Percentiles rank a stretch among this genome's conserved stretches.
phyloP scores from a whole-genome alignment of 2,329 filamentous ascomycete species.

The Botrytis fragariae region DNA sequence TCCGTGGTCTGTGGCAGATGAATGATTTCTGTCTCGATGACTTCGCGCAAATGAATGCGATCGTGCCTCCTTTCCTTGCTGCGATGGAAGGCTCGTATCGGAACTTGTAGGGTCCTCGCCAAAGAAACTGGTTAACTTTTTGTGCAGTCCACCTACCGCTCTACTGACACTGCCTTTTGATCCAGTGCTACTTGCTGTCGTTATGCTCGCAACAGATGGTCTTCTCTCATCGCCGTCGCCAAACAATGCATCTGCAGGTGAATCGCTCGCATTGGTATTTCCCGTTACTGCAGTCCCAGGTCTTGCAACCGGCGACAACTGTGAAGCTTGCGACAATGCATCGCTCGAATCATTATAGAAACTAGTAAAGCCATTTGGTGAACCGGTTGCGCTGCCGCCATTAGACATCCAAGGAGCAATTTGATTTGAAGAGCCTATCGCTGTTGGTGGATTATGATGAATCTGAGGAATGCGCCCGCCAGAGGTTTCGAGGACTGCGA shows the following conservation, averaged over 20 bases:
- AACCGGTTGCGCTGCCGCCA: conserved; percentile 33
- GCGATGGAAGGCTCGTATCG: conserved; percentile 61
- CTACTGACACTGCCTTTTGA: conserved; percentile 71
- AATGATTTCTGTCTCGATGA: conserved; percentile 77
- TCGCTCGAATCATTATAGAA: conserved; percentile 76
- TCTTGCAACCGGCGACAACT: conserved; percentile 69
- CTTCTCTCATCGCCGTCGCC: conserved; percentile 75
- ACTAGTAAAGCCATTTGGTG: conserved; percentile 45
- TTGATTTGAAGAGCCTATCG: conserved; percentile 45
- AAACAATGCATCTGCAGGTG: conserved; percentile 58
- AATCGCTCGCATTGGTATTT: conserved; percentile 54
- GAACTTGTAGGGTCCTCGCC: conserved; percentile 85
- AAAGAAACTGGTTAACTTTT: conserved; percentile 88
- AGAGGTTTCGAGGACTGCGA: conserved; percentile 63
- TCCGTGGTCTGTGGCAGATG: conserved; percentile 65
- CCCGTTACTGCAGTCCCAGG: conserved; percentile 47
- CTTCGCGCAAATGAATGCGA: conserved; percentile 57
- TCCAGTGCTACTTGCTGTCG: conserved; percentile 80
- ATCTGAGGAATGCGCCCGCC: conserved; percentile 57
- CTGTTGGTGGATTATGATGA: conserved; percentile 57
- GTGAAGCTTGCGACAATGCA: conserved; percentile 62
- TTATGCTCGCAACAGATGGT: conserved; percentile 84
- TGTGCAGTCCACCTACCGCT: conserved; percentile 58
- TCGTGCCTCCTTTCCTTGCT: conserved; percentile 56
- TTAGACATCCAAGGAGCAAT: conserved; percentile 58